phyloP scores from a whole-genome alignment of 208 protist genomes.

The Leptomonas pyrrhocoris region DNA sequence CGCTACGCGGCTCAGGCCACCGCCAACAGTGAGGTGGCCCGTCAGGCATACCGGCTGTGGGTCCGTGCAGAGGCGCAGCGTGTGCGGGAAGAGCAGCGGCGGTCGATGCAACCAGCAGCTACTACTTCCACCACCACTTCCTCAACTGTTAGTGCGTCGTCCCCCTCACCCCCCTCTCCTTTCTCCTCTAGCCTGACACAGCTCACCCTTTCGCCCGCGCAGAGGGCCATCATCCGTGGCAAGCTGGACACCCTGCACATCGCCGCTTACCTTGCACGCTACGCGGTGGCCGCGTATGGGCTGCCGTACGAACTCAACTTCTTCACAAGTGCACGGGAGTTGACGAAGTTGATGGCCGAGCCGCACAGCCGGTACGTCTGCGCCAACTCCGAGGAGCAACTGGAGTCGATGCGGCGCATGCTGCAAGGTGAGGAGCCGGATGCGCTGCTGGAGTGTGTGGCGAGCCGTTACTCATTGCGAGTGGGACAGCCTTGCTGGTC shows the following conservation, averaged over 20 bases:
- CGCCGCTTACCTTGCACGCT: slow-evolving; percentile 62
- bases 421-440: slow-evolving; percentile 56
- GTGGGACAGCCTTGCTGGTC: slow-evolving; percentile 56
- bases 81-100: slow-evolving; percentile 27
- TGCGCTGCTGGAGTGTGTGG: slow-evolving; percentile 66
- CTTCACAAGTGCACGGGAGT: slow-evolving; percentile 52
- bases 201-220: slow-evolving; percentile 14
- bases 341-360: slow-evolving; percentile 53
- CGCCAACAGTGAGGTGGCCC: slow-evolving; percentile 25
- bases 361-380: slow-evolving; percentile 70
- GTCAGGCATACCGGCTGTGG: slow-evolving; percentile 25
- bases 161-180: neutral
- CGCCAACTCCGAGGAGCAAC: slow-evolving; percentile 70
- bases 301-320: slow-evolving; percentile 83
- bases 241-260: slow-evolving; percentile 36
- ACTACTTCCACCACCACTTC: neutral
- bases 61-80: slow-evolving; percentile 28
- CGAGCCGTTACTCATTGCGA: slow-evolving; percentile 56
- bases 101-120: neutral
- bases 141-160: neutral
- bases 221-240: slow-evolving; percentile 17
- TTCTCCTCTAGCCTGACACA: neutral
- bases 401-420: slow-evolving; percentile 78
- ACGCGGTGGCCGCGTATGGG: slow-evolving; percentile 72
- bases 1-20: slow-evolving; percentile 23